phyloP scores from a whole-genome alignment of 2,329 filamentous ascomycete species.

The Botryotinia convoluta region DNA sequence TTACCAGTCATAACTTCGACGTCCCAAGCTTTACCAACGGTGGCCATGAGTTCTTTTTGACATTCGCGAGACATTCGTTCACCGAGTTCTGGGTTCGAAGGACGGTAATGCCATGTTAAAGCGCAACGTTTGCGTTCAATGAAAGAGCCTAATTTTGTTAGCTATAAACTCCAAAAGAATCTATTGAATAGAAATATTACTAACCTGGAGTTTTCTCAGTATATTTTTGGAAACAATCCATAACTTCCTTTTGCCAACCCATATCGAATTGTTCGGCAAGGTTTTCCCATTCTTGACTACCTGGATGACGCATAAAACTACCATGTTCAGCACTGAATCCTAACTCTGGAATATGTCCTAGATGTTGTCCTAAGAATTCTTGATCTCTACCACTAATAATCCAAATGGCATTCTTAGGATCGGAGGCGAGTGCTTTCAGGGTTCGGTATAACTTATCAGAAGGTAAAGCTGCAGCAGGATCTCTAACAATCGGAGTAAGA shows the following conservation, averaged over 20 bases:
- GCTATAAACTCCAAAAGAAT: neutral
- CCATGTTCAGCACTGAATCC: constrained; percentile 98
- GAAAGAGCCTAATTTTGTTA: constrained; percentile 64
- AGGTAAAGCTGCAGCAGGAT: constrained; percentile 84
- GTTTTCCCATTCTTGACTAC: constrained; percentile 78
- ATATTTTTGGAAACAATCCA: constrained; percentile 82
- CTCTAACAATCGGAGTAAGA: constrained; percentile 89
- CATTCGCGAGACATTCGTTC: constrained; percentile 77
- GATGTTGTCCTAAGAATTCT: constrained; percentile 82
- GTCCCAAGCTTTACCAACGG: constrained; percentile 75
- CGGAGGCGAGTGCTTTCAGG: constrained; percentile 73
- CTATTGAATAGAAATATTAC: constrained; percentile 28
- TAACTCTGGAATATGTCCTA: constrained; percentile 84
- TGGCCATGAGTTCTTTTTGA: constrained; percentile 74
- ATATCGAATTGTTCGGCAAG: constrained; percentile 84
- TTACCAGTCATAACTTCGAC: constrained; percentile 97
- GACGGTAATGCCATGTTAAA: constrained; percentile 94
- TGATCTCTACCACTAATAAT: constrained; percentile 96
- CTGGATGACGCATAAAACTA: constrained; percentile 85
- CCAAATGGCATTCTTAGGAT: constrained; percentile 88
- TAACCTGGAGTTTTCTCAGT: constrained; percentile 80
- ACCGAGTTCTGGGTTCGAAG: constrained; percentile 83
- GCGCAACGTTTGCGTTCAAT: constrained; percentile 94
- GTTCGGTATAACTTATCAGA: constrained; percentile 79
- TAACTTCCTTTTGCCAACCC: constrained; percentile 85